A percentile compares a stretch with the other conserved stretches of the same genome.
phyloP scores from a whole-genome alignment of 2,329 filamentous ascomycete genomes.

The Ceratocystis eucalypticola region DNA sequence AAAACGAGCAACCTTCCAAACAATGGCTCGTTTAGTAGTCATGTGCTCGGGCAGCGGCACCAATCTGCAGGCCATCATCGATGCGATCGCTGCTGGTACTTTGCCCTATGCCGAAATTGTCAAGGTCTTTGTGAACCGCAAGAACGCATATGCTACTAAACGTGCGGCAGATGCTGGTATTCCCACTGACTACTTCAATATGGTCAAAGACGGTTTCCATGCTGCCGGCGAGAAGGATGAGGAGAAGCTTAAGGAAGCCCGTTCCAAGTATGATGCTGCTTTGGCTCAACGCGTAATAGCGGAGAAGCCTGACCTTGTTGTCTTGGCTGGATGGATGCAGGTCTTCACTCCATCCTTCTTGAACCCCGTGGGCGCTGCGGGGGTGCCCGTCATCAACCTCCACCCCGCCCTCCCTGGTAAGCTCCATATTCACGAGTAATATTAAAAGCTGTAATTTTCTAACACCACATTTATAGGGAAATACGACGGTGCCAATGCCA shows the following conservation, averaged over 20 bases:
- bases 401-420: constrained; percentile 42
- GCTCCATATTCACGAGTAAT: not conserved
- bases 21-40: constrained; percentile 44
- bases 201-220: constrained; percentile 55
- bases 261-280: constrained; percentile 60
- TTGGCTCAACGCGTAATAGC: constrained; percentile 53
- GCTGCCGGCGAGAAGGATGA: constrained; percentile 47
- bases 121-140: constrained; percentile 36
- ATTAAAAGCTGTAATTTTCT: not conserved
- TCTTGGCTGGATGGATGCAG: constrained; percentile 82
- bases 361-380: constrained; percentile 46
- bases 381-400: constrained; percentile 64
- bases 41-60: constrained; percentile 62
- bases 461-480: constrained; percentile 33
- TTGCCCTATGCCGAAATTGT: constrained; percentile 34
- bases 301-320: constrained; percentile 57
- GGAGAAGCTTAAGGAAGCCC: constrained; percentile 39
- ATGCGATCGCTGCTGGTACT: constrained; percentile 30
- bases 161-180: constrained; percentile 43
- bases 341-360: constrained; percentile 60
- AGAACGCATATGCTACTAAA: constrained; percentile 32
- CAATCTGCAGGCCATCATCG: constrained; percentile 63
- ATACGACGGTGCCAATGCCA: constrained; percentile 66
- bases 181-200: constrained; percentile 68
- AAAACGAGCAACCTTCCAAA: constrained; percentile 7